phyloP scores from a whole-genome alignment of 2,329 filamentous ascomycete genomes.

The Cryphonectria naterciae region DNA sequence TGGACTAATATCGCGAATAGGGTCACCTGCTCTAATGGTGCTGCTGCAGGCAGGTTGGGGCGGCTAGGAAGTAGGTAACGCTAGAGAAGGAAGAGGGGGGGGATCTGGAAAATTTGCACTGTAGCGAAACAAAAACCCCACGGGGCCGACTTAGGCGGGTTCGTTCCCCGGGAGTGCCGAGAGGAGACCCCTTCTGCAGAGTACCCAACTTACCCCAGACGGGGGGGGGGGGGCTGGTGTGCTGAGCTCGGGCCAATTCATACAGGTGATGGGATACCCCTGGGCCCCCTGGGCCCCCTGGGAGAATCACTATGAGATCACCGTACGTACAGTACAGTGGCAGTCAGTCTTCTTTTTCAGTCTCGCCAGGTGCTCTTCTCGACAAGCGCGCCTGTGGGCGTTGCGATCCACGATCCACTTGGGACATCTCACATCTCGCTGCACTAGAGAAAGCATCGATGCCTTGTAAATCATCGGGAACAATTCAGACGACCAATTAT shows the following conservation, averaged over 20 bases:
- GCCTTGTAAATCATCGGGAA: neutral
- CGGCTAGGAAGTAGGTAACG: neutral
- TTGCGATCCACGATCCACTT: neutral
- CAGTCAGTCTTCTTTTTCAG: too few species aligned
- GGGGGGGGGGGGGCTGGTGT: neutral
- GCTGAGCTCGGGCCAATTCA: neutral
- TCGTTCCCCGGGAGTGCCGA: neutral
- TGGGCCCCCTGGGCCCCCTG: neutral
- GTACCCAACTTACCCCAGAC: constrained; percentile 1
- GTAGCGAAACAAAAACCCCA: neutral
- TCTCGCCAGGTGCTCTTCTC: neutral
- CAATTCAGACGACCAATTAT: neutral
- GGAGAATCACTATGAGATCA: neutral
- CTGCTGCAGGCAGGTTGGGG: neutral
- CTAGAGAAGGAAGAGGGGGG: neutral
- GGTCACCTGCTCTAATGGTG: neutral
- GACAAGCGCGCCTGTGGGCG: neutral
- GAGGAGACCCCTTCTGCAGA: neutral
- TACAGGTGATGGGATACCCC: neutral
- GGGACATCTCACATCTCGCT: neutral
- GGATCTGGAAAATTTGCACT: neutral
- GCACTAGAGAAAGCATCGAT: neutral
- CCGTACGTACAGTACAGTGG: neutral
- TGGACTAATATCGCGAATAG: neutral
- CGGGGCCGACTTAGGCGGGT: constrained; percentile 1